Base-by-base conservation (phyloP, 1,139 yeast genomes). In the Debaryomyces fabryi region DNA sequence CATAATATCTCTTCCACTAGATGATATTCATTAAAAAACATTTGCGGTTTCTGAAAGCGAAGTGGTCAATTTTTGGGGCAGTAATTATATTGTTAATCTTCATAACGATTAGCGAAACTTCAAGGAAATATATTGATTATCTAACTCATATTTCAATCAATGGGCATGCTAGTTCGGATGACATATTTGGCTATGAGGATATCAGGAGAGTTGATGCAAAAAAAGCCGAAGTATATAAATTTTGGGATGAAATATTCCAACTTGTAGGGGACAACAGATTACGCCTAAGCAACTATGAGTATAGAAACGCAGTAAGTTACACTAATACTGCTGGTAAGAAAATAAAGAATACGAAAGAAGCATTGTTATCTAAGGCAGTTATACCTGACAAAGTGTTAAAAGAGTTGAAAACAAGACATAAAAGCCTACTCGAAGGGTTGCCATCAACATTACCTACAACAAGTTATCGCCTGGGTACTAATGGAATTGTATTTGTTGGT, bases 401-500 rank as follows among this genome's bases (percentile, higher is more conserved):
- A 5, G 39, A 25, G 15, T 36, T 43, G 3, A 16, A 35, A 18
- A 9, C 10, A 13, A n/a, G 29, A 12, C 46, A 44, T 51, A 32
- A 49, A 4, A 50, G 52, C 3, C 57, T 69, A 1, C 52, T 65
- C 25, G 40, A 52, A 5, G 52, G 75, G 76, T 0, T 12, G 10
- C 29, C 29, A 4, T 47, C 49, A 4, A 54, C 55, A 25, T 52
- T 69, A 13, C 57, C 68, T 2, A 52, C 52, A 4, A 39, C 64
- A 0, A 60, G 67, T 2, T 71, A 63, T 50, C 59, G 57, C 16
- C 53, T 59, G 29, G 64, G 57, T 6, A 53, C 71, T 1, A 61
- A 50, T 37, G 78, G 78, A 30, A 59, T 70, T 2, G 76, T 71
- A 1, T 48, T 72, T 39, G 69, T 72, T 27, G 78, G 78, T 1